Evolutionary conservation across 2,329 filamentous ascomycete species (phyloP), one percentile per base, ranked within the genome.

Genomic region (Colletotrichum liriopes): DNA sequence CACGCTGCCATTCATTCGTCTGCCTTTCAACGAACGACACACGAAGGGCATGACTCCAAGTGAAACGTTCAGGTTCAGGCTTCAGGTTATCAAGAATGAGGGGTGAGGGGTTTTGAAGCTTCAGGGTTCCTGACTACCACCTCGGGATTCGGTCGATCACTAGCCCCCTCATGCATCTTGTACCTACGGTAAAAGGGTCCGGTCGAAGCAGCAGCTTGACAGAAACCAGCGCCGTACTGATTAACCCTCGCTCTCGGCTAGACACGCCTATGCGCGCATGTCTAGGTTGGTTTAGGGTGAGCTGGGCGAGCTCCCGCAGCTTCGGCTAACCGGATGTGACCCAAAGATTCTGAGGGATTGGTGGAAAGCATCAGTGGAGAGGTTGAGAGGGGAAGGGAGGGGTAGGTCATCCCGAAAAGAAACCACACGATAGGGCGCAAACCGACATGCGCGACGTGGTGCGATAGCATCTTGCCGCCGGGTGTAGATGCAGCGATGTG

Each of bases 91-190:
- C 14, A 23, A 12, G 5, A 47, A 58, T 45, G 65, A 64, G 65
- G 69, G 65, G 65, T 69, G 65, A 72, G 65, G 65, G 65, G 65
- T 69, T 72, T 72, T 59, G 69, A 59, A 68, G 69, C 65, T 69
- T 59, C 37, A 72, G 59, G 65, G 65, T 59, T 72, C 52, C 29
- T 12, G 32, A 35, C 58, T 55, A 64, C 32, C 35, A 52, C 49
- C 61, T 60, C 51, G 52, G 65, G 29, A 59, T 39, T 60, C 54
- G 39, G 59, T 65, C 59, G 45, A 72, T 69, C 65, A 55, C 9
- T 32, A 39, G 12, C 37, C 47, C 54, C 58, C 41, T 47, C 54
- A 56, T 26, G n/a, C 35, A 26, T 56, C 35, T 39, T 56, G 35
- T 56, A 29, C 18, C 49, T 26, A 26, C 23, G 23, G 23, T 26